Evolutionary conservation across 192 early-diverging fungal species (phyloP).

Genomic region (Diversispora epigaea): DNA sequence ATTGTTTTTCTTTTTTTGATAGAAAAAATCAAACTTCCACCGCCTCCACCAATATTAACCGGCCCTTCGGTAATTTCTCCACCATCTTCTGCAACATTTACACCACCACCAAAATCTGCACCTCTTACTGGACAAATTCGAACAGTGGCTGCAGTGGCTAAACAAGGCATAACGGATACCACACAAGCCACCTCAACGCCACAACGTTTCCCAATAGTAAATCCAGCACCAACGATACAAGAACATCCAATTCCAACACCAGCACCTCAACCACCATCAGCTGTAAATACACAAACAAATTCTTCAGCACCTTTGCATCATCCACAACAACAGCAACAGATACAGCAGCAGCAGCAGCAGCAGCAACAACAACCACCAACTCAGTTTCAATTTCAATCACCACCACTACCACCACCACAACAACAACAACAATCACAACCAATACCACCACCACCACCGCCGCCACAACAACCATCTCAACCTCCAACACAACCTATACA

Average conservation of each 20-base stretch:
- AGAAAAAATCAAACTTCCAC: slow-evolving; percentile 17
- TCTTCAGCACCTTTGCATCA: slow-evolving; percentile 33
- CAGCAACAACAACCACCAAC: slow-evolving; percentile 25
- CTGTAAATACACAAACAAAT: slow-evolving; percentile 14
- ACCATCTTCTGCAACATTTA: not conserved
- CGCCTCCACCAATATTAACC: slow-evolving; percentile 3
- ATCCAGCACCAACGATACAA: slow-evolving; percentile 27
- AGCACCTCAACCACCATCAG: slow-evolving; percentile 32
- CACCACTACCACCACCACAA: slow-evolving; percentile 30
- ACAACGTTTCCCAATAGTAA: not conserved
- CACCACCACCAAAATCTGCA: not conserved
- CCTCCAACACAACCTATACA: slow-evolving; percentile 10
- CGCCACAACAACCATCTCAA: not conserved
- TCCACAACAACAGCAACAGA: slow-evolving; percentile 32
- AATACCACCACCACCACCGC: not conserved
- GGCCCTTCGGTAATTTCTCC: not conserved
- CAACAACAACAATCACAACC: slow-evolving; percentile 26
- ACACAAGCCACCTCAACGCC: not conserved
- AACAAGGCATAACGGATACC: slow-evolving; percentile 39
- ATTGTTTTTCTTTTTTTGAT: slow-evolving; percentile 25
- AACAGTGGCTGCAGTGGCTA: slow-evolving; percentile 33
- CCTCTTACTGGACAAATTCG: not conserved
- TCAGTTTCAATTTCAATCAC: slow-evolving; percentile 29
- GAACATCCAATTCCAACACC: slow-evolving; percentile 39
- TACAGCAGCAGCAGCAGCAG: not conserved